phyloP scores from a whole-genome alignment of 306 rosid genomes.

The Castanea crenata region DNA sequence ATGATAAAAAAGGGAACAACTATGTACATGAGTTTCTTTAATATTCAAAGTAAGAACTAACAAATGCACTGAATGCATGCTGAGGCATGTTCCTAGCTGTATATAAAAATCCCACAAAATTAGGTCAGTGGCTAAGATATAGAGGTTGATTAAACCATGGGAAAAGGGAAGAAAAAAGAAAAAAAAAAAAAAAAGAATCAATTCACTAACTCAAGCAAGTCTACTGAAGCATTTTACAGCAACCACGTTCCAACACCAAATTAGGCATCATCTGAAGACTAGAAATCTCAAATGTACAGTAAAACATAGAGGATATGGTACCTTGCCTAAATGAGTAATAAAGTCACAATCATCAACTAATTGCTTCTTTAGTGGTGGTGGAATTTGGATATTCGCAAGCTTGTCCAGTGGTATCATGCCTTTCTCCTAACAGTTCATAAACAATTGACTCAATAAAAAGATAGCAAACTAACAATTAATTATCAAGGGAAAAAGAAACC shows the following conservation, averaged over 20 bases:
- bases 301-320: conserved; percentile 25
- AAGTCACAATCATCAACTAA: conserved; percentile 83
- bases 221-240: background rate
- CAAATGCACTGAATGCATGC: background rate
- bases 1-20: background rate
- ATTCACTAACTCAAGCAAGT: background rate
- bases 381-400: conserved; percentile 65
- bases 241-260: background rate
- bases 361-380: conserved; percentile 67
- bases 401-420: conserved; percentile 38
- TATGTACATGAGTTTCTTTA: background rate
- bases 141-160: background rate
- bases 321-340: conserved; percentile 84
- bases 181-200: background rate
- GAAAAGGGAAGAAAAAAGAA: background rate
- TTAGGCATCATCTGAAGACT: conserved; percentile 9
- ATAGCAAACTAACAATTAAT: background rate
- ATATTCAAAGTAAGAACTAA: background rate
- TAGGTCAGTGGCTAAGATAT: background rate
- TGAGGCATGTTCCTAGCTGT: background rate
- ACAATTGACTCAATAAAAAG: conserved; percentile 4
- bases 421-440: conserved; percentile 42
- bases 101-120: background rate
- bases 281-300: background rate
- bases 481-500: background rate